These are phyloP conservation scores for Thamnidium elegans DNA, from an alignment of 192 early-diverging fungal genomes.

Conservation along the genomic window DNA sequence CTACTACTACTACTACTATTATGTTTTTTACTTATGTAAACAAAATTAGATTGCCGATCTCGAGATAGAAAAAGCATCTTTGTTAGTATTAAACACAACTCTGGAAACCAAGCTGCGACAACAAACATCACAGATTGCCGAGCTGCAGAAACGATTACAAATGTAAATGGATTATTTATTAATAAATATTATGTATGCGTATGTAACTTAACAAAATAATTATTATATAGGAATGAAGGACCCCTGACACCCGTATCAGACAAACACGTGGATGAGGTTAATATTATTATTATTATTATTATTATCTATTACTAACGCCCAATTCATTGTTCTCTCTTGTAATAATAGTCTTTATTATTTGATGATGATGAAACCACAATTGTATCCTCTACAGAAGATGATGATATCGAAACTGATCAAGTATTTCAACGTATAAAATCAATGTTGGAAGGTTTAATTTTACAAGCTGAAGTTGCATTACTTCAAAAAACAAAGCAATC, in stretches of 20 bases:
- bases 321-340: conserved; percentile 1
- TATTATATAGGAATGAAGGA: conserved; percentile 21
- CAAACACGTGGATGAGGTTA: conserved; percentile 24
- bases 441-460: conserved; percentile 12
- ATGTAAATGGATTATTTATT: conserved; percentile 10
- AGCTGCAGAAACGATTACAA: conserved; percentile 25
- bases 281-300: too few relatives aligned
- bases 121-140: conserved; percentile 20
- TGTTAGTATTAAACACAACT: conserved; percentile 22
- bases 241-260: conserved; percentile 31
- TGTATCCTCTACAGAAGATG: background rate
- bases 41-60: conserved; percentile 26
- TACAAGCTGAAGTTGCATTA: conserved; percentile 11
- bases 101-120: conserved; percentile 17
- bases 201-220: background rate
- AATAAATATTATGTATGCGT: background rate
- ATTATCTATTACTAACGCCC: too few relatives aligned
- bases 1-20: background rate
- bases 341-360: conserved; percentile 3
- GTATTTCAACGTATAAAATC: conserved; percentile 5
- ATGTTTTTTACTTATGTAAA: background rate
- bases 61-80: conserved; percentile 28
- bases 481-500: conserved; percentile 6
- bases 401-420: conserved; percentile 6
- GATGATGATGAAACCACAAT: background rate